Percentiles rank a stretch among this genome's conserved stretches.
Evolutionary conservation across 225 moss, liverwort and hornwort genomes (phyloP).

Genomic region (Lunularia cruciata): DNA sequence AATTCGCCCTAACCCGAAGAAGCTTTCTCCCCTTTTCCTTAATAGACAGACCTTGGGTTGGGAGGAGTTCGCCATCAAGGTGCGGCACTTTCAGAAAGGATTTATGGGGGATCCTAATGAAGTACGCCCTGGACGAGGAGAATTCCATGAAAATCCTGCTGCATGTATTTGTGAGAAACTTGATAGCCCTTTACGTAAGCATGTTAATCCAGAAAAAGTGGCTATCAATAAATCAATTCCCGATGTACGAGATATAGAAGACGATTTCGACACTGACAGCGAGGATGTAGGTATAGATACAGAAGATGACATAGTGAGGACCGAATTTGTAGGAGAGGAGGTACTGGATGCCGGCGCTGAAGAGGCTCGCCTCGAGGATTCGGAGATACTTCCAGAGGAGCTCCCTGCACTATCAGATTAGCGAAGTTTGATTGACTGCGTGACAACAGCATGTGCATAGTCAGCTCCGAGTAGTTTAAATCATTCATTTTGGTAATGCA

Average conservation of each 20-base stretch:
- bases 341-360: constrained; percentile 31
- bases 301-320: constrained; percentile 27
- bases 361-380: constrained; percentile 37
- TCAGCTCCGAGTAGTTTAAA: too few species aligned
- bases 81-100: constrained; percentile 74
- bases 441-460: neutral
- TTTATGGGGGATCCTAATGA: constrained; percentile 97
- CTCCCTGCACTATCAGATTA: constrained; percentile 32
- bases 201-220: neutral
- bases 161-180: constrained; percentile 79
- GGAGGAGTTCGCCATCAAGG: constrained; percentile 63
- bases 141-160: constrained; percentile 87
- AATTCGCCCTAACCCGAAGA: constrained; percentile 85
- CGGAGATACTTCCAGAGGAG: constrained; percentile 32
- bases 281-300: constrained; percentile 36
- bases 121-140: constrained; percentile 71
- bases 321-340: constrained; percentile 30
- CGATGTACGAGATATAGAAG: neutral
- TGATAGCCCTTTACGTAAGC: constrained; percentile 18
- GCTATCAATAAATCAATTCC: constrained; percentile 15
- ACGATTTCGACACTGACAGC: constrained; percentile 19
- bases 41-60: constrained; percentile 66
- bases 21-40: constrained; percentile 64
- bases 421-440: neutral
- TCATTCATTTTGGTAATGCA: too few species aligned